These are phyloP conservation scores for Suillus subaureus DNA, from an alignment of 768 basidiomycete genomes.

Conservation along the genomic window DNA sequence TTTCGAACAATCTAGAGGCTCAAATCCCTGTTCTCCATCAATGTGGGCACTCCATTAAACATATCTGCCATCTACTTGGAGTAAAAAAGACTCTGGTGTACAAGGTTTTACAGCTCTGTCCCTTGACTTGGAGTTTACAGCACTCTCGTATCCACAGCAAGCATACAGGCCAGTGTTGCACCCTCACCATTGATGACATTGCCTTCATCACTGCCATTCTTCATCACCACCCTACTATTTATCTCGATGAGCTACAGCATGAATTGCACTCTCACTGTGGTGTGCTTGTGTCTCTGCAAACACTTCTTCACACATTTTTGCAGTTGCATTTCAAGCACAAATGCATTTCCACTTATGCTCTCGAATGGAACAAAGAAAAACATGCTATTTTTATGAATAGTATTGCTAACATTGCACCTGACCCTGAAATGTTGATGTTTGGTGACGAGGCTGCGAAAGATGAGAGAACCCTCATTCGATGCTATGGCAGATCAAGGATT, in stretches of 20 bases:
- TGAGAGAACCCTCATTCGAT: no score
- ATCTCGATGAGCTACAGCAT: slow-evolving; percentile 17
- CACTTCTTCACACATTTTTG: slow-evolving; percentile 7
- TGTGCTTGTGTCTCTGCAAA: slow-evolving; percentile 8
- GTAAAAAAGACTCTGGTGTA: no score
- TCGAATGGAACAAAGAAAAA: not conserved
- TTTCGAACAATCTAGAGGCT: slow-evolving; percentile 19
- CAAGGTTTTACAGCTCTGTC: no score
- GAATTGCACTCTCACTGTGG: not conserved
- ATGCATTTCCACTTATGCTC: not conserved
- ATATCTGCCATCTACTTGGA: slow-evolving; percentile 16
- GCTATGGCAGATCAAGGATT: no score
- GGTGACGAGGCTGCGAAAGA: not conserved
- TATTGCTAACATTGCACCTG: not conserved
- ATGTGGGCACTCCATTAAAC: slow-evolving; percentile 15
- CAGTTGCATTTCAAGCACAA: slow-evolving; percentile 16
- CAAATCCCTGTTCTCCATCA: slow-evolving; percentile 20
- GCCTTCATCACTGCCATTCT: slow-evolving; percentile 2
- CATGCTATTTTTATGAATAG: not conserved
- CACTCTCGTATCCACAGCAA: no score
- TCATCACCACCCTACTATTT: slow-evolving; percentile 2
- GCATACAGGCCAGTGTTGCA: not conserved
- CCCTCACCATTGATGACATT: not conserved
- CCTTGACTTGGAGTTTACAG: no score
- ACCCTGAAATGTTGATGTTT: not conserved